Base-by-base conservation (phyloP, 495 filamentous ascomycete genomes). In the Choiromyces venosus region DNA sequence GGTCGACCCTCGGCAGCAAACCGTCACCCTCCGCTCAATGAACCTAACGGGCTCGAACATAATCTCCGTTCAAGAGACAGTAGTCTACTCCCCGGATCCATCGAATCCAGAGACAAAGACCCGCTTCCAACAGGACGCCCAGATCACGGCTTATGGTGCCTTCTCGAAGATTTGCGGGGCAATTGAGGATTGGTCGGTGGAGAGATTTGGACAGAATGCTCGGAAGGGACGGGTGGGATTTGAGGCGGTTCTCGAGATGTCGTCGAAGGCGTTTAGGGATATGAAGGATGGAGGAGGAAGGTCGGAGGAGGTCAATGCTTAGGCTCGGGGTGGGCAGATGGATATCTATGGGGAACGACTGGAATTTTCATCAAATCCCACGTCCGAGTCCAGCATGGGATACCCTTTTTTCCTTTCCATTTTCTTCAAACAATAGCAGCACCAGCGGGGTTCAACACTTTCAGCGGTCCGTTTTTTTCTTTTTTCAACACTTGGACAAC, bases 121-220 rank as follows among this genome's bases (percentile, higher is more conserved):
- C 6, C 86, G 87, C 38, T 97, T 98, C 82, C 85, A 86, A 46
- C 95, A 99, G 84, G 88, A 92, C 69, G 95, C 95, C 12, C 87
- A 91, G 83, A 96, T 99, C 81, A 97, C 92, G 2, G 95, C 95
- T 1, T 85, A 98, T 19, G 94, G 96, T 73, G 95, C 95, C 29
- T 98, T 94, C 92, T 92, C 97, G 83, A 93, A 92, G 79, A 89
- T 99, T 80, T 94, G 91, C 84, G 95, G 92, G 80, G 91, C 89
- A 82, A 93, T 99, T 78, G 95, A 99, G 84, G 92, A 97, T 76
- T 90, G 92, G 61, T 91, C 92, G 33, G 89, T 97, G 37, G 93
- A 92, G 78, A 84, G 92, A 69, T 98, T 99, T 83, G 85, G 87
- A 64, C 92, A 99, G 81, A 99, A 99, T 81, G 96, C 96, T 36